Conservation (phyloP, 1,284 basidiomycete genomes). For the Schizophyllum commune region DNA sequence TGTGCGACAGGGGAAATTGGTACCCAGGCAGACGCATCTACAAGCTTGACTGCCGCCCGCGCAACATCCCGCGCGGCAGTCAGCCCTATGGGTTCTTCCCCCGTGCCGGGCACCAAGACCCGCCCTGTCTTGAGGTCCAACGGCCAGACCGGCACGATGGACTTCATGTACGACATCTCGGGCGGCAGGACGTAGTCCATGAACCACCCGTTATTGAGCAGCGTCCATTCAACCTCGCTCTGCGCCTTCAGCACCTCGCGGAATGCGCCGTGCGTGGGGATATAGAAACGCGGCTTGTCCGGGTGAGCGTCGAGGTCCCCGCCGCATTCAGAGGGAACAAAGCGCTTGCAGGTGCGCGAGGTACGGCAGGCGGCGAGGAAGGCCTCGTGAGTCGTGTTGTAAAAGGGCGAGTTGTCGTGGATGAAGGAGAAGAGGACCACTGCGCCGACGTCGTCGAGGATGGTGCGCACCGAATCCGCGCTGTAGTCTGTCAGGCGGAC, state of each 20-base stretch:
- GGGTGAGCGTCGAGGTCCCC: constrained; percentile 6
- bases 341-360: constrained; percentile 2
- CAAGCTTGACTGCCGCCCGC: constrained; percentile 3
- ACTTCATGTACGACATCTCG: constrained; percentile 6
- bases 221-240: constrained; percentile 4
- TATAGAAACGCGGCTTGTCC: constrained; percentile 5
- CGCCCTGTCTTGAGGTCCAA: constrained; percentile 6
- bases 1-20: neutral
- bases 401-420: constrained; percentile 1
- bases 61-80: constrained; percentile 6
- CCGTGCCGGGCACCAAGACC: constrained; percentile 2
- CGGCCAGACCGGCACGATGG: constrained; percentile 5
- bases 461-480: constrained; percentile 1
- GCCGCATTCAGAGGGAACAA: constrained; percentile 7
- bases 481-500: constrained; percentile 2
- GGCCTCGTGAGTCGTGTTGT: constrained; percentile 1
- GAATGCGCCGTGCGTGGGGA: constrained; percentile 5
- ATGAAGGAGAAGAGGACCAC: constrained; percentile 5
- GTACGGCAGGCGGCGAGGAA: constrained; percentile 4
- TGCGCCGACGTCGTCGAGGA: constrained; percentile 1
- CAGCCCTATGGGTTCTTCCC: constrained; percentile 4
- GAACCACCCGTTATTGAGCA: constrained; percentile 7
- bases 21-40: constrained; percentile 1
- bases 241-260: neutral
- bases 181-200: constrained; percentile 6